Evolutionary conservation across 1,284 basidiomycete genomes (phyloP).

Genomic region (Xerocomus nothofagi): DNA sequence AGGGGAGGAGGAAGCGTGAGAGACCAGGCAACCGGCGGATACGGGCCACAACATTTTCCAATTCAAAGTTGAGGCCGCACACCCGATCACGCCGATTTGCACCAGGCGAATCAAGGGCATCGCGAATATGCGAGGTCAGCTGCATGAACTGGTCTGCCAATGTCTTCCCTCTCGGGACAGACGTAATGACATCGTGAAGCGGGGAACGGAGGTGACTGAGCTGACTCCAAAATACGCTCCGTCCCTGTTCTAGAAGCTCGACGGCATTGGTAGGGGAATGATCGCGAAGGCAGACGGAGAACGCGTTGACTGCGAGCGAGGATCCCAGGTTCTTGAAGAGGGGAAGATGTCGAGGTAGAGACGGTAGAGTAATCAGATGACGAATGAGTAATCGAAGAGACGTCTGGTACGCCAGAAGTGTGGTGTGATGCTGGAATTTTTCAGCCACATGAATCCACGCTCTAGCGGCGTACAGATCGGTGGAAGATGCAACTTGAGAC

Average conservation of each 20-base stretch:
- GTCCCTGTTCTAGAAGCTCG: neutral
- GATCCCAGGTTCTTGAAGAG: no score
- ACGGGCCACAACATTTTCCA: neutral
- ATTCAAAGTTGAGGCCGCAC: neutral
- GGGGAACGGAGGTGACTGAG: neutral
- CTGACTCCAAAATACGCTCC: neutral
- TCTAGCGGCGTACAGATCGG: neutral
- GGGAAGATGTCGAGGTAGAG: neutral
- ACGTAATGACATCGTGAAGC: neutral
- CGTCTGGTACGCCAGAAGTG: neutral
- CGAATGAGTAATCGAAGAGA: neutral
- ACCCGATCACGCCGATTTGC: neutral
- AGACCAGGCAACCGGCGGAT: neutral
- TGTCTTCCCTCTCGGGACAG: neutral
- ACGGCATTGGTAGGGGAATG: neutral
- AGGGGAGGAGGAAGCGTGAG: conserved; percentile 5
- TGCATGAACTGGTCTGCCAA: neutral
- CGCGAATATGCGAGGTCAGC: neutral
- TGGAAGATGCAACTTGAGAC: neutral
- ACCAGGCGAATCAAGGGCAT: neutral
- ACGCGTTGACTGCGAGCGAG: no score
- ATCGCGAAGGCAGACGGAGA: no score
- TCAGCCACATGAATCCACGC: no score
- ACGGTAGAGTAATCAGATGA: neutral
- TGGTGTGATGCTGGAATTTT: neutral